Base-by-base conservation (phyloP, 2,329 filamentous ascomycete species). In the Dothideomycetidae sp. region DNA sequence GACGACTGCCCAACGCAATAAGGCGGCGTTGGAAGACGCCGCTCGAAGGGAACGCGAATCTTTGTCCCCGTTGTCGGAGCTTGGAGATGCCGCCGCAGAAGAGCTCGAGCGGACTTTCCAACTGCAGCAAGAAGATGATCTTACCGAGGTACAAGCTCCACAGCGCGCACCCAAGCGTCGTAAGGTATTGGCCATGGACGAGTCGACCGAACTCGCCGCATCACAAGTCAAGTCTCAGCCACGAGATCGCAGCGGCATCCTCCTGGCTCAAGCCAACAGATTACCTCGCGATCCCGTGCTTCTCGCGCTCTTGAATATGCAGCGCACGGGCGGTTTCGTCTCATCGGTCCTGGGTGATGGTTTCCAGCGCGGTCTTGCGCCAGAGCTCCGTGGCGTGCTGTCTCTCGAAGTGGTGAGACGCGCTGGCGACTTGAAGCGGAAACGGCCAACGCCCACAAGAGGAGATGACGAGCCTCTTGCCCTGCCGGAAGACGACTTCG, bases 371-470 rank as follows among this genome's bases (percentile, higher is more conserved):
- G 74, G 73, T 29, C 94, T 85, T 86, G 88, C 88, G 3, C 88
- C 88, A 1, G 90, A 98, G 60, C 70, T 98, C 13, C 78, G 83
- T 42, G 84, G 81, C n/a, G 75, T 98, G 50, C 66, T 96, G n/a
- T 93, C 85, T 1, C 66, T 94, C 29, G 83, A 92, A 46, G 71
- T 82, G 10, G 71, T 93, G 11, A 77, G 78, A 43, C 75, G 75
- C 40, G 71, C 78, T 29, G 79, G 76, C 41, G 84, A 93, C 43
- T 70, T 88, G 39, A 98, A 96, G 71, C 75, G 90, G 42, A 98
- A 98, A 69, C 78, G 90, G 30, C 79, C 14, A 73, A 68, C 44
- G 12, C 43, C 40, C n/a, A 7, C n/a, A n/a, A 26, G 7, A 7
- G 21, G 21, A 7, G 62, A 68, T 16, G 64, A 64, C 41, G 54